phyloP scores from a whole-genome alignment of 768 basidiomycete genomes.

The Rubroboletus pulcherrimus region DNA sequence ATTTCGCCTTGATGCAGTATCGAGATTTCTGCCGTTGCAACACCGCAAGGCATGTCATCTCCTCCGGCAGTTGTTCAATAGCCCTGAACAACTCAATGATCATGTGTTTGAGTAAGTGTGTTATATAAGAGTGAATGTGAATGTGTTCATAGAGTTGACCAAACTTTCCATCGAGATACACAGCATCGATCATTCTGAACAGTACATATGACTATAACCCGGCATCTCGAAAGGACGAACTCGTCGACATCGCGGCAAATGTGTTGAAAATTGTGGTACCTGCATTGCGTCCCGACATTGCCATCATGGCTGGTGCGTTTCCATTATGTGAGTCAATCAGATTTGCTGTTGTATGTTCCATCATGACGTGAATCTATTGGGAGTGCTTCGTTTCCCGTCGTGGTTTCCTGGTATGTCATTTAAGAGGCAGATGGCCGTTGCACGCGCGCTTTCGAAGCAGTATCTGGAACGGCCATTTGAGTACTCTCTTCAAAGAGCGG shows the following conservation, averaged over 20 bases:
- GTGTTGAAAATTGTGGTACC: background rate
- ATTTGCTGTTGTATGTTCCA: background rate
- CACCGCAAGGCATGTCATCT: constrained; percentile 28
- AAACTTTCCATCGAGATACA: constrained; percentile 3
- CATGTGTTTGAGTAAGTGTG: constrained; percentile 34
- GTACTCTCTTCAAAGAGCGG: too few species aligned
- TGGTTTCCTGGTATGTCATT: constrained; percentile 18
- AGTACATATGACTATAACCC: constrained; percentile 17
- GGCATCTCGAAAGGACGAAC: constrained; percentile 3
- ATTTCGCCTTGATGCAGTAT: constrained; percentile 4
- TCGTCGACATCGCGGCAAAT: background rate
- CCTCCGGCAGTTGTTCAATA: constrained; percentile 31
- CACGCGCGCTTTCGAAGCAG: background rate
- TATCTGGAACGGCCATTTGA: too few species aligned
- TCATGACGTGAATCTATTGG: background rate
- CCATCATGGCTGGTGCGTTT: background rate
- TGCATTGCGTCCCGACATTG: background rate
- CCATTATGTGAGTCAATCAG: constrained; percentile 2
- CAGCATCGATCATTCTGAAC: constrained; percentile 13
- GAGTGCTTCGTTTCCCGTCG: constrained; percentile 5
- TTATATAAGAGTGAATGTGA: too few species aligned
- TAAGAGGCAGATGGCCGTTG: background rate
- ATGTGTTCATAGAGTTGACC: background rate
- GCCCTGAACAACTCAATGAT: constrained; percentile 29
- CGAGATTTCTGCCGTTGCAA: constrained; percentile 26